Evolutionary conservation across 345 rosid species (phyloP), one percentile per base, ranked within the genome.

Genomic region (Camelina hispida): DNA sequence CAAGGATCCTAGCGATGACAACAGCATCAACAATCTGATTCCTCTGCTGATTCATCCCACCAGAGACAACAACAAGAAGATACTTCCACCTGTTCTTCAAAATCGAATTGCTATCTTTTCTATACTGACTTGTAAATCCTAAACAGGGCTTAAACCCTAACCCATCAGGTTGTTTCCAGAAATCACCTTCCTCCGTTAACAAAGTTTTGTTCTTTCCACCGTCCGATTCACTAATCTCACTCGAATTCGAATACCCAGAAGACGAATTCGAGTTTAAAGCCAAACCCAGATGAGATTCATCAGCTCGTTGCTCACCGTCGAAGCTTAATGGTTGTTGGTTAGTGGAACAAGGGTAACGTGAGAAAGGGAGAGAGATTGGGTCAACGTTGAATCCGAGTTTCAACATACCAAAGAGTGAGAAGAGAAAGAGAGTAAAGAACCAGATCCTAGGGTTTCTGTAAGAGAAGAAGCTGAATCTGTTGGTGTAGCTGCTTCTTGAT

Each of bases 11-110:
- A 56, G 99, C 99, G 62, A 96, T 93, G 43, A 96, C 89, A 17
- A 91, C 95, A 9, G 98, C 99, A 79, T 96, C 99, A 73, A 96
- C 99, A 72, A 96, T 96, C 84, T 93, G 98, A 82, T 96, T 96
- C 84, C 97, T 78, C 78, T 96, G 99, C 82, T 96, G 98, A 82
- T 93, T 96, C 87, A 96, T 80, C 14, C 99, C 99, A 20, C 99
- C 98, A 9, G 97, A 79, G 44, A 96, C 99, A 47, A 96, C 99
- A 23, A 96, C 99, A 47, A 96, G 55, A 32, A 96, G 70, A 78
- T 93, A 96, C 56, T 84, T 96, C 67, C 85, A 85, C 66, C 98
- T 78, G 59, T 84, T 77, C 75, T 84, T 82, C 52, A 91, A 60
- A 10, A 91, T 66, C 66, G 35, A 73, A 18, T 72, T 82, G 64